Evolutionary conservation across 495 filamentous ascomycete genomes (phyloP), one percentile per base, ranked within the genome.

Genomic region (Aspergillus homomorphus): DNA sequence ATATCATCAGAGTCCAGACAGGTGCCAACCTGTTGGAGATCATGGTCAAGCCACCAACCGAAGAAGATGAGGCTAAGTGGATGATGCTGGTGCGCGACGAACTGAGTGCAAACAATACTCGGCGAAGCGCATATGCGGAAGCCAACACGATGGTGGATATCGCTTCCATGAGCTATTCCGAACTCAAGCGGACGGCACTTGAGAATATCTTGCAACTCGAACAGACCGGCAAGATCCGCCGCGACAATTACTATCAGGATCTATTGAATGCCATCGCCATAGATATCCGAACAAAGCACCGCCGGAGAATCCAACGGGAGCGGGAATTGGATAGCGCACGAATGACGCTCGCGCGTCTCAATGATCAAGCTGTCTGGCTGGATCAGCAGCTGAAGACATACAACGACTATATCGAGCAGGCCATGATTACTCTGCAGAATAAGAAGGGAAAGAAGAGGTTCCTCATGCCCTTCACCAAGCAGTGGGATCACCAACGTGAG

Each of bases 361-460:
- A 91, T 69, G 90, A 95, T 62, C 97, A 99, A 72, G 92, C 94
- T 22, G 80, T 82, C 50, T 98, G 91, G 75, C 82, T 99, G 1
- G 95, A 99, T 64, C 86, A 89, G 60, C 95, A 98, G 73, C 83
- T 96, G 44, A 95, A 96, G 79, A 91, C 86, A 60, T 99, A 97
- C 79, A 96, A 99, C 69, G 91, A 98, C 73, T 98, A 97, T 69
- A 96, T 99, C 65, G 94, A 99, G 78, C 92, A 97, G 70, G 91
- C 94, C 19, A 96, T 99, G 92, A 82, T 92, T 53, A 98, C 95
- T n/a, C 83, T 99, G 51, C 95, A 98, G 73, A 94, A 89, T 72
- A 96, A 96, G 76, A 96, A 96, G 73, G 92, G 91, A 56, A 96
- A 96, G 75, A 95, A 94, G 67, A 82, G 89, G 51, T 95, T 96